Percentiles rank a stretch among this genome's conserved stretches.
Conservation (phyloP, 345 rosid species). For the Heritiera littoralis region DNA sequence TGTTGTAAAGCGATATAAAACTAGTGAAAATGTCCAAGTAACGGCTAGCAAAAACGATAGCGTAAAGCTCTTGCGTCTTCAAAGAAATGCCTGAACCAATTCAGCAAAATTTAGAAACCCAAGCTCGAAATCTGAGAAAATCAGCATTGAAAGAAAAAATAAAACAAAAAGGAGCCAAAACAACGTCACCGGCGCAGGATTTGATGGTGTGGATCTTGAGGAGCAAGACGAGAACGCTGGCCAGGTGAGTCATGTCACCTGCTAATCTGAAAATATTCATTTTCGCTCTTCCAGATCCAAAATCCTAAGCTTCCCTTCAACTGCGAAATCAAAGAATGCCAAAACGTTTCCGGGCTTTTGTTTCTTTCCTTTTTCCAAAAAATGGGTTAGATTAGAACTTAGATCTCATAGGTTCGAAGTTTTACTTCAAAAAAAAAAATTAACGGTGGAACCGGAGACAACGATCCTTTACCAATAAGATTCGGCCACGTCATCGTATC, state of each 20-base stretch:
- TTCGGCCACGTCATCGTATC: not conserved
- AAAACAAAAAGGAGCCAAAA: not conserved
- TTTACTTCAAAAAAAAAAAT: not conserved
- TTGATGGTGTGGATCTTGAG: constrained; percentile 92
- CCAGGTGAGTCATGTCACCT: constrained; percentile 81
- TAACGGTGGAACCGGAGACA: not conserved
- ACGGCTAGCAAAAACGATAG: constrained; percentile 64
- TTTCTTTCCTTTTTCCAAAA: not conserved
- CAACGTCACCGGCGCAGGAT: constrained; percentile 64
- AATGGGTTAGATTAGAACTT: no score
- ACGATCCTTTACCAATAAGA: not conserved
- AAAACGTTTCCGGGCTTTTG: not conserved
- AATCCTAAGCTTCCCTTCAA: not conserved
- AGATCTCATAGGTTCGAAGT: not conserved
- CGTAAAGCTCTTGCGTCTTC: constrained; percentile 89
- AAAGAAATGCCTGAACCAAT: constrained; percentile 64
- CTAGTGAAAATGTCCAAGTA: constrained; percentile 75
- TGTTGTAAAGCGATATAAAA: constrained; percentile 68
- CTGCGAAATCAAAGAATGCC: not conserved
- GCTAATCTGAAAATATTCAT: constrained; percentile 89
- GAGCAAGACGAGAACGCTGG: constrained; percentile 80
- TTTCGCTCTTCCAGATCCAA: constrained; percentile 21
- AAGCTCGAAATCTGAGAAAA: not conserved
- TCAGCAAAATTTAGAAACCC: not conserved
- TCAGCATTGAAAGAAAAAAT: not conserved